Percentiles rank a stretch among this genome's conserved stretches.
Evolutionary conservation across 768 basidiomycete genomes (phyloP).

Genomic region (Saitozyma sp.): DNA sequence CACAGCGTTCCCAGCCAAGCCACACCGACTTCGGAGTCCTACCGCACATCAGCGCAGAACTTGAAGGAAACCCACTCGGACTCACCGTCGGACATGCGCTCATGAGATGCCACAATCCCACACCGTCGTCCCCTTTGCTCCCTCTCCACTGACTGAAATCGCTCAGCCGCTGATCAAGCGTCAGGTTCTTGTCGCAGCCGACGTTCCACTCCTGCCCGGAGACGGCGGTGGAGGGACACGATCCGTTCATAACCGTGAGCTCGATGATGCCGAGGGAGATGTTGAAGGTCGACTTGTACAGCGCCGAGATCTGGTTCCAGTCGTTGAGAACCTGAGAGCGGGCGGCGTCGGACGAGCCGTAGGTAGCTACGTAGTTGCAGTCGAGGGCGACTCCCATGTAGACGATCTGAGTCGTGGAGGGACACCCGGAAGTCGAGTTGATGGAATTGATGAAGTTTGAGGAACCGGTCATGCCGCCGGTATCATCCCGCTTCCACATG

Average conservation of each 20-base stretch:
- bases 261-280: constrained; percentile 80
- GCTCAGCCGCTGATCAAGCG: constrained; percentile 70
- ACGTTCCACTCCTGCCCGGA: constrained; percentile 72
- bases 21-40: constrained; percentile 61
- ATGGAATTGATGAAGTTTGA: constrained; percentile 69
- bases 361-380: constrained; percentile 70
- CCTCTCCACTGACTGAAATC: constrained; percentile 82
- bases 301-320: constrained; percentile 62
- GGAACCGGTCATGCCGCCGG: constrained; percentile 39
- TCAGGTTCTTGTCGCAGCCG: constrained; percentile 60
- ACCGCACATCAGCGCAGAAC: constrained; percentile 1
- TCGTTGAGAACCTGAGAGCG: constrained; percentile 71
- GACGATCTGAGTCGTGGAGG: constrained; percentile 66
- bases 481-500: constrained; percentile 20
- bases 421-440: constrained; percentile 70
- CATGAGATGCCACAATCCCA: constrained; percentile 86
- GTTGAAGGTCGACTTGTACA: constrained; percentile 69
- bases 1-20: constrained; percentile 82
- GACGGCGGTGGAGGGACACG: constrained; percentile 65
- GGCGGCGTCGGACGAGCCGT: constrained; percentile 67
- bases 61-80: neutral
- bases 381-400: constrained; percentile 89
- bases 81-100: constrained; percentile 55
- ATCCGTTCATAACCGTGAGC: constrained; percentile 67
- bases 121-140: constrained; percentile 66